Conservation (phyloP, 2,329 filamentous ascomycete genomes). For the Dichotomopilus funicola region DNA sequence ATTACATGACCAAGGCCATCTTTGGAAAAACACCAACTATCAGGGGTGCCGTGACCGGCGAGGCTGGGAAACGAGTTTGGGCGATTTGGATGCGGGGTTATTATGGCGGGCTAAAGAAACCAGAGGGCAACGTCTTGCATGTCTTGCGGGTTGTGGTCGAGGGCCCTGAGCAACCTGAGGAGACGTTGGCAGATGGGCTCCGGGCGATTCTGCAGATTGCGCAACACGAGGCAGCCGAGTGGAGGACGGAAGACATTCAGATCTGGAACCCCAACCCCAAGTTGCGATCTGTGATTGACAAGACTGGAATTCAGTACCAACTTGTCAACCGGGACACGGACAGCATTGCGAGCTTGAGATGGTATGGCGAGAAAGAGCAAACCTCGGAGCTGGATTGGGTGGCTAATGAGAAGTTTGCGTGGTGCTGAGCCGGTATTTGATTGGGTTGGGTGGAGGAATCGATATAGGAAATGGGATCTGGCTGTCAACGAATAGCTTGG, state of each 20-base stretch:
- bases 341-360: slow-evolving; percentile 66
- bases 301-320: slow-evolving; percentile 42
- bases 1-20: slow-evolving; percentile 64
- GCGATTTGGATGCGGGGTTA: slow-evolving; percentile 65
- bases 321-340: slow-evolving; percentile 53
- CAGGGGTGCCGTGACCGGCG: slow-evolving; percentile 62
- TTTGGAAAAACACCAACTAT: slow-evolving; percentile 50
- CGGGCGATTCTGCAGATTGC: slow-evolving; percentile 60
- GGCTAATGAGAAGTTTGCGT: slow-evolving; percentile 70
- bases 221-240: slow-evolving; percentile 62
- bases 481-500: neutral
- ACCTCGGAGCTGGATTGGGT: slow-evolving; percentile 60
- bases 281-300: slow-evolving; percentile 41
- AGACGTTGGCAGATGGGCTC: slow-evolving; percentile 47
- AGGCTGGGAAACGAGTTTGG: slow-evolving; percentile 57
- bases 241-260: slow-evolving; percentile 64
- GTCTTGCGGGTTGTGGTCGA: slow-evolving; percentile 65
- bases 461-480: neutral
- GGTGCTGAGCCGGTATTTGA: slow-evolving; percentile 49
- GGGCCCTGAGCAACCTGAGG: slow-evolving; percentile 37
- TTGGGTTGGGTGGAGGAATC: neutral
- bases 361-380: slow-evolving; percentile 52
- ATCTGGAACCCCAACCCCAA: slow-evolving; percentile 73
- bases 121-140: slow-evolving; percentile 60
- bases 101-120: slow-evolving; percentile 46